Conservation (phyloP, 768 basidiomycete species). For the Boletus eberwhitei region DNA sequence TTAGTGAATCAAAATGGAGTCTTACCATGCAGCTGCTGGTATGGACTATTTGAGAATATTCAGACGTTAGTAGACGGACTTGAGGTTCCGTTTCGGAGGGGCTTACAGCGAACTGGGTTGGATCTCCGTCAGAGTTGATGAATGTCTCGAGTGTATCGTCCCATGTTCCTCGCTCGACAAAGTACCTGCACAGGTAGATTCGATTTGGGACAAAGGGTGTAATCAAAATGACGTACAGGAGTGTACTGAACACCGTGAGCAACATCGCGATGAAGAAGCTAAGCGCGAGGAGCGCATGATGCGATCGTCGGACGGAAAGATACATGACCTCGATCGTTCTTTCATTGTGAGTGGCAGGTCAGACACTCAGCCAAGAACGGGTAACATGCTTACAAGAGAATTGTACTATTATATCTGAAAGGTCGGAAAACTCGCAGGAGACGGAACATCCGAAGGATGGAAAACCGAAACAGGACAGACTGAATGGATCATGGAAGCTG, state of each 20-base stretch:
- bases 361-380: background rate
- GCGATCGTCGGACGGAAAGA: conserved; percentile 78
- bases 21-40: conserved; percentile 75
- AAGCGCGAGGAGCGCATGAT: conserved; percentile 83
- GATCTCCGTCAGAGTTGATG: conserved; percentile 81
- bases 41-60: conserved; percentile 43
- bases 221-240: conserved; percentile 50
- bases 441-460: conserved; percentile 86
- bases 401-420: conserved; percentile 79
- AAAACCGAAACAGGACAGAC: conserved; percentile 87
- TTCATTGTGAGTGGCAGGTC: background rate
- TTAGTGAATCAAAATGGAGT: background rate
- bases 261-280: conserved; percentile 88
- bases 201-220: background rate
- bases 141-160: conserved; percentile 76
- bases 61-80: background rate
- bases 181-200: conserved; percentile 52
- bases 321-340: conserved; percentile 94
- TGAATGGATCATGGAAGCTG: conserved; percentile 25
- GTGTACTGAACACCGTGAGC: conserved; percentile 81
- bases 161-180: conserved; percentile 89
- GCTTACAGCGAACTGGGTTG: conserved; percentile 70
- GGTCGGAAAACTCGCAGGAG: conserved; percentile 86
- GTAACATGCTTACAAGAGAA: conserved; percentile 62
- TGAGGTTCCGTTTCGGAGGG: background rate